Evolutionary conservation across 345 rosid genomes (phyloP), one percentile per base, ranked within the genome.

Genomic region (Citrus cavaleriei): DNA sequence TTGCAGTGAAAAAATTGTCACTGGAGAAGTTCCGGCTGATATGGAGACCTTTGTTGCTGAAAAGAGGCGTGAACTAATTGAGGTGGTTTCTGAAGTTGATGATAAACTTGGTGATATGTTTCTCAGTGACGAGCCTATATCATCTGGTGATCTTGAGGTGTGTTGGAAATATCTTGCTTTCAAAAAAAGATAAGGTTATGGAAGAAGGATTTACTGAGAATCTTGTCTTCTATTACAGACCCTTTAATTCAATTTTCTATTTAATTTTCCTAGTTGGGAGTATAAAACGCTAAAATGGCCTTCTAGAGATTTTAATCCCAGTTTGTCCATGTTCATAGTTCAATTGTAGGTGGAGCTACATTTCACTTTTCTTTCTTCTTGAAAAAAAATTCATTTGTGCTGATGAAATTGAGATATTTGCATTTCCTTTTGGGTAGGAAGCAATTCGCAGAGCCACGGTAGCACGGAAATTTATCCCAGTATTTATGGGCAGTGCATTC

Each of bases 401-500:
- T 4, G 25, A 65, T 73, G 32, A 80, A 68, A 18, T 74, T 77
- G 68, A n/a, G 49, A 14, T 68, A 19, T 75, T 73, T 58, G 14
- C 30, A 70, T 54, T 42, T 78, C 19, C 35, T 79, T 75, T 68
- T 63, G 68, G 76, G 83, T 84, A 97, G 99, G 97, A 86, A 81
- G 99, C 98, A 69, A 84, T 97, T 82, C 98, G 97, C 72, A 87
- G 99, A 86, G 98, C 97, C 80, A 97, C 99, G n/a, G 57, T 92
- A 57, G 96, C 95, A n/a, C 88, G 83, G 70, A 97, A 92, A 84
- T 97, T 97, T 82, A 88, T 97, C 46, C 98, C 98, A 62, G 97
- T 97, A 70, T 97, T 94, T 84, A 97, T 97, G 98, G 99, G 99
- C 4, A 94, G 98, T 84, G 99, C 98, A 49, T 94, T 97, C 87